Percentiles rank a stretch among this genome's conserved stretches.
These are phyloP conservation scores for Dactylorhiza incarnata DNA, from an alignment of 106 monocot species.

Conservation along the genomic window DNA sequence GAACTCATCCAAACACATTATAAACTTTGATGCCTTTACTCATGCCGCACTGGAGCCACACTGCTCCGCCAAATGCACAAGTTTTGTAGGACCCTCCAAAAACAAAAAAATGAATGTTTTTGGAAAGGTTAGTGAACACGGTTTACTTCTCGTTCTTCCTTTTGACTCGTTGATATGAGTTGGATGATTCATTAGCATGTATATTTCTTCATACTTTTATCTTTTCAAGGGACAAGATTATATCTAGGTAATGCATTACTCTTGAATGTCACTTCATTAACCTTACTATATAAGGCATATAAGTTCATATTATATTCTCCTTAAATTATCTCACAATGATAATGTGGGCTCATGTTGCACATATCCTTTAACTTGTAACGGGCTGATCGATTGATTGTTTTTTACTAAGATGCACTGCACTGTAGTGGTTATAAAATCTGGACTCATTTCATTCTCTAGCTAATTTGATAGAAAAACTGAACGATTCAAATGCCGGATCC, in stretches of 20 bases:
- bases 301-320: background rate
- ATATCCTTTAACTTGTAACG: background rate
- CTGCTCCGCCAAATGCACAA: background rate
- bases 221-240: background rate
- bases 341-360: background rate
- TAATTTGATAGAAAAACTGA: background rate
- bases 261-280: background rate
- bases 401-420: background rate
- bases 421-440: background rate
- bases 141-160: background rate
- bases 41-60: too few relatives aligned
- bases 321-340: conserved; percentile 4
- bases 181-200: background rate
- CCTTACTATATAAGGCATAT: background rate
- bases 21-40: too few relatives aligned
- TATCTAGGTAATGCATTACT: background rate
- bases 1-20: too few relatives aligned
- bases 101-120: background rate
- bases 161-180: background rate
- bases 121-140: background rate
- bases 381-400: background rate
- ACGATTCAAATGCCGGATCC: background rate
- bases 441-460: background rate
- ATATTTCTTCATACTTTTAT: background rate
- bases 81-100: background rate